phyloP scores from a whole-genome alignment of 1,284 basidiomycete species.

The Stereum hirsutum region DNA sequence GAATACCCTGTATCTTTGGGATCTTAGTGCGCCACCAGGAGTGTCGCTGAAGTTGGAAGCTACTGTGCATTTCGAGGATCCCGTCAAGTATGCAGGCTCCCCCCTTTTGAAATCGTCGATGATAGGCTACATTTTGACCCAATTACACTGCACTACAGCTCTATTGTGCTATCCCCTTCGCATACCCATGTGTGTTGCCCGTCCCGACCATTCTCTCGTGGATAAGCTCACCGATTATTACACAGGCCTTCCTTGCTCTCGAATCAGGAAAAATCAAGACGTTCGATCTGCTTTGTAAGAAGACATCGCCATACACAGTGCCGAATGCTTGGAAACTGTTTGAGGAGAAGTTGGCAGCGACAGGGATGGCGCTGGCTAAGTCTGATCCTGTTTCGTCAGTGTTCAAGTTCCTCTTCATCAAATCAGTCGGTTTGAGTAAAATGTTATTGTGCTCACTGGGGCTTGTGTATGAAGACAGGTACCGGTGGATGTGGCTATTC shows the following conservation, averaged over 20 bases:
- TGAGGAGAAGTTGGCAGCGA: constrained; percentile 52
- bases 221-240: constrained; percentile 1
- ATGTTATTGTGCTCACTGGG: constrained; percentile 6
- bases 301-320: constrained; percentile 56
- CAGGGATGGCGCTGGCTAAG: constrained; percentile 33
- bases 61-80: constrained; percentile 40
- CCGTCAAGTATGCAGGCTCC: constrained; percentile 29
- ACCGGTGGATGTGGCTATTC: constrained; percentile 54
- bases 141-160: constrained; percentile 44
- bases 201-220: constrained; percentile 1
- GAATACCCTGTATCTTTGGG: constrained; percentile 61
- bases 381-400: constrained; percentile 32
- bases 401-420: constrained; percentile 12
- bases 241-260: constrained; percentile 51
- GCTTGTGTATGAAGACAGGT: constrained; percentile 25
- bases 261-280: constrained; percentile 53
- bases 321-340: constrained; percentile 73
- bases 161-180: constrained; percentile 63
- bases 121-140: constrained; percentile 8
- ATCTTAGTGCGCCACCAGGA: constrained; percentile 45
- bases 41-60: constrained; percentile 46
- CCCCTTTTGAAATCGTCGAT: neutral
- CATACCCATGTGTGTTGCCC: constrained; percentile 61
- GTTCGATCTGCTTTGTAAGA: constrained; percentile 60
- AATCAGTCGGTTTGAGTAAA: neutral